Percentiles rank a stretch among this genome's conserved stretches.
Evolutionary conservation across 345 rosid species (phyloP).

Genomic region (Stellera chamaejasme): DNA sequence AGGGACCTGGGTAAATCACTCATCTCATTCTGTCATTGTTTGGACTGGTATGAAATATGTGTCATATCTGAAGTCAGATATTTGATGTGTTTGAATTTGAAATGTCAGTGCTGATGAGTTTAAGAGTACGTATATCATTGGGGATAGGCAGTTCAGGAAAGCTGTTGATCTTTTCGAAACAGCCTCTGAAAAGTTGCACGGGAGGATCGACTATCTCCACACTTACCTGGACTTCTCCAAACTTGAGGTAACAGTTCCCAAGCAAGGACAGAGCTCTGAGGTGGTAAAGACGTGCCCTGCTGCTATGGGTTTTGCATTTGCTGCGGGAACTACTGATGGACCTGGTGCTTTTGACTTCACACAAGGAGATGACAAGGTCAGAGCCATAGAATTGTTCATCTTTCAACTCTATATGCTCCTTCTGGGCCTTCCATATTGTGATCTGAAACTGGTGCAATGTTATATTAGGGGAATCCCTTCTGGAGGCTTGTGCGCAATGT

Average conservation of each 20-base stretch:
- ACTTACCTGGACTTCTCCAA: constrained; percentile 70
- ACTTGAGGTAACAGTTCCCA: constrained; percentile 54
- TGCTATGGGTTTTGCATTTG: constrained; percentile 93
- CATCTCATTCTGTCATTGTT: not conserved
- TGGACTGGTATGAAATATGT: too few relatives aligned
- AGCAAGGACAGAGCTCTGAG: constrained; percentile 52
- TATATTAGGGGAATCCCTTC: constrained; percentile 68
- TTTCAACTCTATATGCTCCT: constrained; percentile 4
- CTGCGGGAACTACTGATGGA: constrained; percentile 96
- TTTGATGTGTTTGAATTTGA: constrained; percentile 12
- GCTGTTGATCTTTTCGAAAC: constrained; percentile 65
- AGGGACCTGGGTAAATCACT: constrained; percentile 75
- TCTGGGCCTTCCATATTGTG: constrained; percentile 9
- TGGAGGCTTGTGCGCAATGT: constrained; percentile 74
- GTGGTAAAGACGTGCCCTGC: constrained; percentile 84
- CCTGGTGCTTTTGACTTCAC: constrained; percentile 95
- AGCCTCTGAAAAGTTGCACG: constrained; percentile 68
- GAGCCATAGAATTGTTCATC: constrained; percentile 2
- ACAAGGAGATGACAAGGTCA: constrained; percentile 84
- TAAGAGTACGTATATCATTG: constrained; percentile 83
- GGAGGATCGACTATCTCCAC: constrained; percentile 74
- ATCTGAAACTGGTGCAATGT: not conserved
- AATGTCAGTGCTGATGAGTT: constrained; percentile 77
- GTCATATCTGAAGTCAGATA: constrained; percentile 1
- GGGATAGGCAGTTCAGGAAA: constrained; percentile 71